phyloP scores from a whole-genome alignment of 306 rosid species.

The Cucurbita pepo region DNA sequence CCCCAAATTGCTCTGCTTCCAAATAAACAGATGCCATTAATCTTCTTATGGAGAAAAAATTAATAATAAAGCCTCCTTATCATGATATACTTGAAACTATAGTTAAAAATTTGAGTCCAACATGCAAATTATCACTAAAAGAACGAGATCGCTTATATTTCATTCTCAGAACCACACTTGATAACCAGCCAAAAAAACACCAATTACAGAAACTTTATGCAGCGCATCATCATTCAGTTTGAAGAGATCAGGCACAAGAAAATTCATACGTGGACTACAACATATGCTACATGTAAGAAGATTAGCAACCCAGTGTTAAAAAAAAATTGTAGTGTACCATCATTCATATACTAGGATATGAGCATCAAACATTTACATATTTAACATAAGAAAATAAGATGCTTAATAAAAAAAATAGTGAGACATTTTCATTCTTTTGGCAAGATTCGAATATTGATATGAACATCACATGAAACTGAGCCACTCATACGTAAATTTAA shows the following conservation, averaged over 20 bases:
- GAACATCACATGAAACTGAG: not conserved
- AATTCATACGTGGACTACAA: not conserved
- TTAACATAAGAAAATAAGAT: not conserved
- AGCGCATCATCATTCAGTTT: not conserved
- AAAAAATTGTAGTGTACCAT: no score
- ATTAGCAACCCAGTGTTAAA: no score
- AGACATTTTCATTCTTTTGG: not conserved
- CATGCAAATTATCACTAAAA: not conserved
- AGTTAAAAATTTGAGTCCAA: not conserved
- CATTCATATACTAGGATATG: not conserved
- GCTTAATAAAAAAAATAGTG: not conserved
- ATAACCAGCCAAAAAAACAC: no score
- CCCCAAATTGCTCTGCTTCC: constrained; percentile 86
- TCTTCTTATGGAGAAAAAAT: no score
- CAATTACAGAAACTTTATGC: not conserved
- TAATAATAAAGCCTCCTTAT: no score
- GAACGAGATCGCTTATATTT: not conserved
- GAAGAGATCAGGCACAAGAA: no score
- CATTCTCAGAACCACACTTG: not conserved
- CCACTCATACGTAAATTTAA: not conserved
- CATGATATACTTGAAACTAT: no score
- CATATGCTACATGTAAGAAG: not conserved
- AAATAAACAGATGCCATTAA: constrained; percentile 9
- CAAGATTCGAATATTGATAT: not conserved
- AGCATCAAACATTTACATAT: not conserved